Base-by-base conservation (phyloP, 345 rosid genomes). In the Populus alba region DNA sequence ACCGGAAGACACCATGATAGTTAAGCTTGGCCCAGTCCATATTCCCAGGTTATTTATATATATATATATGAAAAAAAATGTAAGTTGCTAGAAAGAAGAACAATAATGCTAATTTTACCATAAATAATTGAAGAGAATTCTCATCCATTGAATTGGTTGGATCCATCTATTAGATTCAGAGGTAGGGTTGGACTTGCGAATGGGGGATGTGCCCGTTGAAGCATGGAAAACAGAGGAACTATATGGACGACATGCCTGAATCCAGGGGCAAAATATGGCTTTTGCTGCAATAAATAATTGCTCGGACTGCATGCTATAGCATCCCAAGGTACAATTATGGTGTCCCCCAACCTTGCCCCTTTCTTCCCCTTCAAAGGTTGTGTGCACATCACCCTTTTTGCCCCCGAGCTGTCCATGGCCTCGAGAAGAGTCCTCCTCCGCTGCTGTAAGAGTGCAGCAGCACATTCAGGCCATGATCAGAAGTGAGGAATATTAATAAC, bases 391-490 rank as follows among this genome's bases (percentile, higher is more conserved):
- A 92, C 94, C 83, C 91, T 97, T 77, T 94, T 91, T 0, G 96
- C 98, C 1, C 98, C 97, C 0, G 97, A 97, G 77, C 91, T 96
- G 87, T 97, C 98, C 74, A 87, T 94, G 3, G 91, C 97, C 83
- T 97, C 90, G 41, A 92, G 93, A 71, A 92, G 89, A 0, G 92
- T 94, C 72, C 98, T 90, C 86, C 98, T 91, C 68, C 75, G 77
- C 57, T 91, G 92, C 91, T 89, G 87, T 77, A 81, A 75, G 78
- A 78, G 13, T 5, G 37, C 23, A 71, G 7, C 43, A 18, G 22
- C 45, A 63, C 1, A 38, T n/a, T 27, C 17, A 45, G 23, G 59
- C 31, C 35, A 3, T 23, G 29, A 38, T 9, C 39, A 38, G 51
- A 38, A 75, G 35, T 1, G 27, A 57, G n/a, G 27, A 41, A 74